A percentile compares a stretch with the other conserved stretches of the same genome.
Evolutionary conservation across 129 eudicot species (phyloP).

Genomic region (Flaveria ramosissima): DNA sequence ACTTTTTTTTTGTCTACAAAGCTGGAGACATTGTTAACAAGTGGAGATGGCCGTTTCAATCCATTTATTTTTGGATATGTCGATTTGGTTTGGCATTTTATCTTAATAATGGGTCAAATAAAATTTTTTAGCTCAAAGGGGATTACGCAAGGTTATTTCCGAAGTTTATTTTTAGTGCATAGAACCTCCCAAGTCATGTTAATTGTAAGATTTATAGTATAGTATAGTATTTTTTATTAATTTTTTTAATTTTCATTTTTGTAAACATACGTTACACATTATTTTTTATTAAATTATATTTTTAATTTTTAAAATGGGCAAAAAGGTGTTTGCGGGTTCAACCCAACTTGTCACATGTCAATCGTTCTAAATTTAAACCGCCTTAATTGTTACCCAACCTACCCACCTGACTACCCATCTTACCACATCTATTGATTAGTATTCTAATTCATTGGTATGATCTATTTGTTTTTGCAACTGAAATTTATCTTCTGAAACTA

Average conservation of each 20-base stretch:
- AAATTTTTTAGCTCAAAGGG: not conserved
- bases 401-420: not conserved
- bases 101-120: not conserved
- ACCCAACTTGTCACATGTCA: not conserved
- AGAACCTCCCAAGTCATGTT: constrained; percentile 3
- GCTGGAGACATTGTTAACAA: constrained; percentile 6
- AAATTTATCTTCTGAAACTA: constrained; percentile 13
- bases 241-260: not conserved
- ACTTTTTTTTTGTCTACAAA: not conserved
- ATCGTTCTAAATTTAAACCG: not conserved
- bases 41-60: not conserved
- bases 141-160: not conserved
- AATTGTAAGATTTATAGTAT: not conserved
- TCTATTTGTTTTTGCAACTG: constrained; percentile 18
- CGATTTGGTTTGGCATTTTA: not conserved
- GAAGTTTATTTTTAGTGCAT: constrained; percentile 7
- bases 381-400: not conserved
- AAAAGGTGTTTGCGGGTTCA: not conserved
- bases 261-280: not conserved
- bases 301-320: not conserved
- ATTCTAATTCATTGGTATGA: not conserved
- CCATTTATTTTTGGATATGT: not conserved
- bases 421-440: not conserved
- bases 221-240: too few species aligned
- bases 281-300: not conserved